phyloP scores from a whole-genome alignment of 2,329 filamentous ascomycete genomes.

The Xylaria sp. region DNA sequence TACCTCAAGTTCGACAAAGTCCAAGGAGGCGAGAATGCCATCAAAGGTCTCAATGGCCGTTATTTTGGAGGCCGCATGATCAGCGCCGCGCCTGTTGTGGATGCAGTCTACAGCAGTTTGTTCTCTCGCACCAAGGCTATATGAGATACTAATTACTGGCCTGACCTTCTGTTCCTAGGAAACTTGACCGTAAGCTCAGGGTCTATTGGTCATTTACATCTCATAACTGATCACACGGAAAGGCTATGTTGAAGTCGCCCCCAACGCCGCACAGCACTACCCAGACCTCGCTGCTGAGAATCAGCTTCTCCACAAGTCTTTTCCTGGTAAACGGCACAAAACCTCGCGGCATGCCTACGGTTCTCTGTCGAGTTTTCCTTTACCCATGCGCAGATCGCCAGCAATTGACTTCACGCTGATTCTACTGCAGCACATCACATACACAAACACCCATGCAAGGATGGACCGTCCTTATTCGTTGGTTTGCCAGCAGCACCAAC shows the following conservation, averaged over 20 bases:
- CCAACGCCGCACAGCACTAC: conserved; percentile 10
- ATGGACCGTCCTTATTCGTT: conserved; percentile 14
- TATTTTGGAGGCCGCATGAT: conserved; percentile 95
- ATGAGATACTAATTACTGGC: conserved; percentile 65
- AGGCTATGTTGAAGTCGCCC: conserved; percentile 18
- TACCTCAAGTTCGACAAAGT: conserved; percentile 98
- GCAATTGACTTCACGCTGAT: conserved; percentile 39
- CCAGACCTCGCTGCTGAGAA: conserved; percentile 22
- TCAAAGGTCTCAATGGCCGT: conserved; percentile 95
- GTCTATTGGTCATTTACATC: not conserved
- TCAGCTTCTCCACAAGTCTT: conserved; percentile 8
- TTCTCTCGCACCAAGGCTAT: conserved; percentile 87
- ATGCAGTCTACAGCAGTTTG: conserved; percentile 97
- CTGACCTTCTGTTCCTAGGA: conserved; percentile 56
- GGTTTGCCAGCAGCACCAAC: conserved; percentile 33
- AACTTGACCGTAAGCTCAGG: conserved; percentile 36
- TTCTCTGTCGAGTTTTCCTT: conserved; percentile 30
- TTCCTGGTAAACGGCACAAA: conserved; percentile 34
- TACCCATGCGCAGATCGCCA: conserved; percentile 31
- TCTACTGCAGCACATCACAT: conserved; percentile 33
- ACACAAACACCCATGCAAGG: conserved; percentile 11
- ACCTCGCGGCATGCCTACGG: conserved; percentile 27
- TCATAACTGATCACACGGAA: not conserved
- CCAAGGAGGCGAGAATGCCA: conserved; percentile 93
- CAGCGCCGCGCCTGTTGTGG: conserved; percentile 92